phyloP scores from a whole-genome alignment of 441 rosid species.

The Bocquillonia castaneifolia region DNA sequence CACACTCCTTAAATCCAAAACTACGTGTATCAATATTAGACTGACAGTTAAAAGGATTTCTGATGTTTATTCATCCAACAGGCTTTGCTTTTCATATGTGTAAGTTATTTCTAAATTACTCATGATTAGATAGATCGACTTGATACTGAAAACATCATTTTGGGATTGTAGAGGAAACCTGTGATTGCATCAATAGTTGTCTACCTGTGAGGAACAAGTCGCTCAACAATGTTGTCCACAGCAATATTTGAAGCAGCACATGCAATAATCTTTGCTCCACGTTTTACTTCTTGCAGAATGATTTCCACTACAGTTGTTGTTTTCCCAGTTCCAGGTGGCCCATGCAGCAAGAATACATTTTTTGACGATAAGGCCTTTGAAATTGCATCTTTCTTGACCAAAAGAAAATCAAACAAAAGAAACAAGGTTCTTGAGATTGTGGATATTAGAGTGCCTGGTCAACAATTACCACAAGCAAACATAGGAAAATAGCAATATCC shows the following conservation, averaged over 20 bases:
- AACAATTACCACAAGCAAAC: slow-evolving; percentile 1
- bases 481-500: neutral
- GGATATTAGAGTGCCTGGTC: slow-evolving; percentile 12
- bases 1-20: neutral
- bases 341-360: slow-evolving; percentile 81
- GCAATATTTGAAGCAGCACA: slow-evolving; percentile 99
- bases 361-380: slow-evolving; percentile 82
- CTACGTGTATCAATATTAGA: neutral
- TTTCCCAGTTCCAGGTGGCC: slow-evolving; percentile 99
- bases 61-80: slow-evolving; percentile 6
- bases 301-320: slow-evolving; percentile 94
- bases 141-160: neutral
- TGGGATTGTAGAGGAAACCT: neutral
- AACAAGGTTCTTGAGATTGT: slow-evolving; percentile 19
- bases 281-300: slow-evolving; percentile 87
- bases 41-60: neutral
- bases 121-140: neutral
- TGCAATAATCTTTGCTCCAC: slow-evolving; percentile 89
- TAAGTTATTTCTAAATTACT: neutral
- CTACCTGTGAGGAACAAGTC: slow-evolving; percentile 84
- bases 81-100: neutral
- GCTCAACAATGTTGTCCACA: slow-evolving; percentile 97
- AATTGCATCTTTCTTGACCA: slow-evolving; percentile 76
- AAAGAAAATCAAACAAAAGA: slow-evolving; percentile 9
- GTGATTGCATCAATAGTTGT: neutral